Percentiles rank a stretch among this genome's conserved stretches.
Conservation (phyloP, 1,139 yeast genomes). For the Casaregolazyma lundiana region DNA sequence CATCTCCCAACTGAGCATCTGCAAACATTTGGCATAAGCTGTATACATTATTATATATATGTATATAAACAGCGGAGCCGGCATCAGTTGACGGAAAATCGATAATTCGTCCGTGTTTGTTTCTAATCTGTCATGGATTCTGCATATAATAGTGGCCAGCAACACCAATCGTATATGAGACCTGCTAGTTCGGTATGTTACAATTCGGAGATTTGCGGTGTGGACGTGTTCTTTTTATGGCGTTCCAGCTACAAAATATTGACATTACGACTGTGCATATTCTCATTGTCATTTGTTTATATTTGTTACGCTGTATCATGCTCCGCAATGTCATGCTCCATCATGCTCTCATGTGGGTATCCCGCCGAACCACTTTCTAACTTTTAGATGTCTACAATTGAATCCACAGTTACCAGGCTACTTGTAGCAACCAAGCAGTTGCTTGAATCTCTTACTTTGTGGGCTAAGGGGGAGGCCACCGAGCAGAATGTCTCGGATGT, state of each 20-base stretch:
- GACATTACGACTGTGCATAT: neutral
- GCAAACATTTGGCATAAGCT: conserved; percentile 1
- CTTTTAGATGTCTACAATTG: conserved; percentile 54
- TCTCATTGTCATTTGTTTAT: too few species aligned
- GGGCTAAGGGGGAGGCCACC: conserved; percentile 79
- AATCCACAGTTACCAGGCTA: conserved; percentile 75
- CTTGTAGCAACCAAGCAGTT: conserved; percentile 86
- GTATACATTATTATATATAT: neutral
- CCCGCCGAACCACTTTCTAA: too few species aligned
- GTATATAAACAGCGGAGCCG: neutral
- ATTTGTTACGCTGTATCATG: too few species aligned
- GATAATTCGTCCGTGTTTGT: neutral
- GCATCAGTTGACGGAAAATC: neutral
- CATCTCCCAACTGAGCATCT: conserved; percentile 8
- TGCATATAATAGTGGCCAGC: neutral
- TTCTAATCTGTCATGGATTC: neutral
- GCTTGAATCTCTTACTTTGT: conserved; percentile 76
- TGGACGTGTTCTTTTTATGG: neutral
- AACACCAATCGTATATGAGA: neutral
- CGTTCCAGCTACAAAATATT: neutral
- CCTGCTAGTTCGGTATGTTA: neutral
- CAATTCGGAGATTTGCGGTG: neutral
- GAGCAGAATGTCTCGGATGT: conserved; percentile 88
- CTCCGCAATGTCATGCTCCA: too few species aligned
- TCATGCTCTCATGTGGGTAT: too few species aligned